These are phyloP conservation scores for Poa pratensis DNA, from an alignment of 176 grass and related monocot species.

Conservation along the genomic window DNA sequence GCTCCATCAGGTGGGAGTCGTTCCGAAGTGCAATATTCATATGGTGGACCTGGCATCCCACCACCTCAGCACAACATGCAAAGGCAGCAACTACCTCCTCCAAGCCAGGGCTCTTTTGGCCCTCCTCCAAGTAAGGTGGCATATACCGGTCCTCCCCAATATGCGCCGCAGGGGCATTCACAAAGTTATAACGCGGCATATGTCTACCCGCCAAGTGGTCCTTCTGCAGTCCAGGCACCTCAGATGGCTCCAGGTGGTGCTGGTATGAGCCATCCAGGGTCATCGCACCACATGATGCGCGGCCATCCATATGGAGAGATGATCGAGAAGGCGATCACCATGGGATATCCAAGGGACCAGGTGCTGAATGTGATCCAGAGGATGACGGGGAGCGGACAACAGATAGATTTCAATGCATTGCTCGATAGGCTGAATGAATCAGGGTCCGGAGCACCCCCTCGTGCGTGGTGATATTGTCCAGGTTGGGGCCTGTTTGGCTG, in stretches of 20 bases:
- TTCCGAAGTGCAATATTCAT: conserved; percentile 65
- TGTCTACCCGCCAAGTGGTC: conserved; percentile 44
- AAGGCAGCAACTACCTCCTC: conserved; percentile 58
- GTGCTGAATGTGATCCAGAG: conserved; percentile 67
- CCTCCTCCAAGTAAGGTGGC: conserved; percentile 57
- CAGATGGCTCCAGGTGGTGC: conserved; percentile 48
- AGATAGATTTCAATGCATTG: conserved; percentile 85
- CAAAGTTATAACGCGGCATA: conserved; percentile 54
- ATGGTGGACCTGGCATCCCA: conserved; percentile 54
- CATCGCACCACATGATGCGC: conserved; percentile 48
- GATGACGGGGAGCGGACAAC: conserved; percentile 68
- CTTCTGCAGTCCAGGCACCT: conserved; percentile 41
- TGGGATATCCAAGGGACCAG: conserved; percentile 92
- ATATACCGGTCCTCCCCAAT: conserved; percentile 60
- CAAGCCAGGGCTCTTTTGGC: conserved; percentile 58
- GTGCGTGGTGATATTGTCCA: conserved; percentile 59
- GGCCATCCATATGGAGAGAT: conserved; percentile 73
- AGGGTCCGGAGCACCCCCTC: conserved; percentile 51
- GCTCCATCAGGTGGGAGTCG: conserved; percentile 53
- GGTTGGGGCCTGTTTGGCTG: background rate
- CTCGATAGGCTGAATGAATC: conserved; percentile 84
- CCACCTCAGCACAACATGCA: conserved; percentile 53
- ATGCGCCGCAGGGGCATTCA: conserved; percentile 51
- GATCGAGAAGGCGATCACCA: conserved; percentile 83
- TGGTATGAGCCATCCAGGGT: conserved; percentile 43